Conservation (phyloP, 2,329 filamentous ascomycete species). For the Cercospora beticola region DNA sequence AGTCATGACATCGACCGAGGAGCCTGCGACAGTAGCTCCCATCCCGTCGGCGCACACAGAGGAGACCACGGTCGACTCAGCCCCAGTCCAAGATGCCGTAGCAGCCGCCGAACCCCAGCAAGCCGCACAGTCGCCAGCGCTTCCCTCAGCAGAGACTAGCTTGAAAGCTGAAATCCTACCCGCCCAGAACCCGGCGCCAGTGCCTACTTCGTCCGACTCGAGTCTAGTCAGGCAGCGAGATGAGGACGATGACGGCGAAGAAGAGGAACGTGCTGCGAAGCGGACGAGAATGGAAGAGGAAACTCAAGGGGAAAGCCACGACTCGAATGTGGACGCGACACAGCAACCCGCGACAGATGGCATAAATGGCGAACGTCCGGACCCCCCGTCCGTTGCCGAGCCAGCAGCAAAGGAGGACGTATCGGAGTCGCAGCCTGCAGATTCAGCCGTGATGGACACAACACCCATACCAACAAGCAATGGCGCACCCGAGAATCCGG, state of each 20-base stretch:
- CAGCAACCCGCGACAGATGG: constrained; percentile 6
- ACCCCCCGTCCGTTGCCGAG: not conserved
- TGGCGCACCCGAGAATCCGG: not conserved
- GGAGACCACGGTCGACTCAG: constrained; percentile 4
- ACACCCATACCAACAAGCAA: not conserved
- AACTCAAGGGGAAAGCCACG: not conserved
- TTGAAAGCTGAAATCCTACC: not conserved
- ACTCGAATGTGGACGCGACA: constrained; percentile 3
- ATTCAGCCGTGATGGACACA: not conserved
- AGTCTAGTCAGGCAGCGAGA: constrained; percentile 68
- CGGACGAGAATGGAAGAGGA: constrained; percentile 67
- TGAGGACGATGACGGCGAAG: constrained; percentile 64
- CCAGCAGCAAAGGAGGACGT: not conserved
- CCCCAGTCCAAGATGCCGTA: constrained; percentile 21
- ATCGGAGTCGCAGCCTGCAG: not conserved
- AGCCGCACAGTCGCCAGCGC: constrained; percentile 8
- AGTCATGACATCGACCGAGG: constrained; percentile 29
- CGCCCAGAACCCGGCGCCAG: constrained; percentile 8
- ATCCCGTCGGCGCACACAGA: constrained; percentile 16
- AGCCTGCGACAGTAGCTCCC: constrained; percentile 12
- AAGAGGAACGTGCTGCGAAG: constrained; percentile 69
- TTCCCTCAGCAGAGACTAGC: constrained; percentile 2
- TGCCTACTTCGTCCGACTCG: constrained; percentile 52
- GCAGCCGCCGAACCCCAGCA: not conserved
- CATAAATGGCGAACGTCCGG: not conserved